phyloP scores from a whole-genome alignment of 2,329 filamentous ascomycete genomes.

The Microdochium trichocladiopsis region DNA sequence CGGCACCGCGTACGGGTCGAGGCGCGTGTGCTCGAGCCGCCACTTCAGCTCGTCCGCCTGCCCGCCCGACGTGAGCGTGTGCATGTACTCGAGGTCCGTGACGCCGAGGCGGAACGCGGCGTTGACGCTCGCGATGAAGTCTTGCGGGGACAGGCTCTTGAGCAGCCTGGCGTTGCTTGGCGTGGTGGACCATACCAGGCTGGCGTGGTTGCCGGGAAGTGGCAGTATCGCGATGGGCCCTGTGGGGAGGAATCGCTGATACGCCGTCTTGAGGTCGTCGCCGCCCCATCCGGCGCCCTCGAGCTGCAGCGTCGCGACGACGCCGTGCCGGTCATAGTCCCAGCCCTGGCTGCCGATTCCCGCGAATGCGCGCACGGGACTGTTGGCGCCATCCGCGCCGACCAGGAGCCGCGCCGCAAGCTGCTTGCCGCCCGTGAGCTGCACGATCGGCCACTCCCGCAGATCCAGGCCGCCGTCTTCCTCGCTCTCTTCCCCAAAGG shows the following conservation, averaged over 20 bases:
- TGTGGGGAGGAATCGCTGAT: slow-evolving; percentile 89
- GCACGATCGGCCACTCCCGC: slow-evolving; percentile 79
- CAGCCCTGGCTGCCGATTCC: slow-evolving; percentile 81
- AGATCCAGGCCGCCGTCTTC: slow-evolving; percentile 63
- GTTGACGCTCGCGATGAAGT: slow-evolving; percentile 86
- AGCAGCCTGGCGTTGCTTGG: slow-evolving; percentile 70
- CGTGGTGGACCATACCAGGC: slow-evolving; percentile 92
- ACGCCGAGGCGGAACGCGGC: slow-evolving; percentile 80
- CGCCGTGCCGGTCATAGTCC: slow-evolving; percentile 86
- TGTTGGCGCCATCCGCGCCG: slow-evolving; percentile 92
- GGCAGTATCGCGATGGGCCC: slow-evolving; percentile 90
- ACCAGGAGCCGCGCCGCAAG: slow-evolving; percentile 80
- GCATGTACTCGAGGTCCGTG: slow-evolving; percentile 77
- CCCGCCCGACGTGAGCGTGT: slow-evolving; percentile 44
- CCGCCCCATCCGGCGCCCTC: slow-evolving; percentile 51
- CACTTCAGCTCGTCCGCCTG: slow-evolving; percentile 76
- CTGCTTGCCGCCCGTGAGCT: slow-evolving; percentile 57
- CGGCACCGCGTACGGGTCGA: slow-evolving; percentile 48
- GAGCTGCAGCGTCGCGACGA: slow-evolving; percentile 82
- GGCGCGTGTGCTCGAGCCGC: slow-evolving; percentile 65
- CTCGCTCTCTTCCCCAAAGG: slow-evolving; percentile 61
- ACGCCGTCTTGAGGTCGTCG: slow-evolving; percentile 64
- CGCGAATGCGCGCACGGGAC: slow-evolving; percentile 83
- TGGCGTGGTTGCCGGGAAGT: slow-evolving; percentile 73
- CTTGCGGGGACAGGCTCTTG: slow-evolving; percentile 63